phyloP scores from a whole-genome alignment of 768 basidiomycete genomes.

The Heimioporus sp. region DNA sequence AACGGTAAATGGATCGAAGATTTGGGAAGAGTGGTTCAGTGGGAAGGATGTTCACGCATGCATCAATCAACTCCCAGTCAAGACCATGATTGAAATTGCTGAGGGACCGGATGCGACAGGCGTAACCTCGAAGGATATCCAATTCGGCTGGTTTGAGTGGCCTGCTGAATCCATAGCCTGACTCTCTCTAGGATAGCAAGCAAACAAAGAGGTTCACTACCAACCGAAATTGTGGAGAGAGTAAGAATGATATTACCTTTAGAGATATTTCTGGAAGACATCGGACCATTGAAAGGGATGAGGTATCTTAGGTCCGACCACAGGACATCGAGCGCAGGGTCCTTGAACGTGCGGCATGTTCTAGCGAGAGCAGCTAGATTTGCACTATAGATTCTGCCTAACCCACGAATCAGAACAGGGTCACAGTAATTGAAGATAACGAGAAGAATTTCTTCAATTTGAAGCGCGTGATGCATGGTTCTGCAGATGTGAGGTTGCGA shows the following conservation, averaged over 20 bases:
- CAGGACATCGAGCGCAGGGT: slow-evolving; percentile 3
- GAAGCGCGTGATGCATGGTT: too few relatives aligned
- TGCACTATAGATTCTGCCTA: neutral
- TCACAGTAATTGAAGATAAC: neutral
- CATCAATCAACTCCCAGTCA: neutral
- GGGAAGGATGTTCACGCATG: neutral
- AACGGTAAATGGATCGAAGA: neutral
- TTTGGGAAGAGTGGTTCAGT: neutral
- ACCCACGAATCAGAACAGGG: neutral
- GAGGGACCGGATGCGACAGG: neutral
- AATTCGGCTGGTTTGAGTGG: slow-evolving; percentile 1
- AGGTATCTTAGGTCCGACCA: slow-evolving; percentile 3
- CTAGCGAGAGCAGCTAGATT: neutral
- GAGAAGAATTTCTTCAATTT: too few relatives aligned
- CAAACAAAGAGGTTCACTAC: neutral
- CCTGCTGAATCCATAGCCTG: neutral
- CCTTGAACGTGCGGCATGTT: slow-evolving; percentile 7
- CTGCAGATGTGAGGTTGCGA: too few relatives aligned
- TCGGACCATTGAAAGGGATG: neutral
- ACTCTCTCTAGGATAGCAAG: neutral
- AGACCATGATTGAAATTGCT: neutral
- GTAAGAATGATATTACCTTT: neutral
- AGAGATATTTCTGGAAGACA: slow-evolving; percentile 1
- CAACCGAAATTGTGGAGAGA: neutral
- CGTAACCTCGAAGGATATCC: slow-evolving; percentile 2